Percentiles rank a stretch among this genome's conserved stretches.
Evolutionary conservation across 805 yeast genomes (phyloP).

Genomic region (Metschnikowia shivogae): DNA sequence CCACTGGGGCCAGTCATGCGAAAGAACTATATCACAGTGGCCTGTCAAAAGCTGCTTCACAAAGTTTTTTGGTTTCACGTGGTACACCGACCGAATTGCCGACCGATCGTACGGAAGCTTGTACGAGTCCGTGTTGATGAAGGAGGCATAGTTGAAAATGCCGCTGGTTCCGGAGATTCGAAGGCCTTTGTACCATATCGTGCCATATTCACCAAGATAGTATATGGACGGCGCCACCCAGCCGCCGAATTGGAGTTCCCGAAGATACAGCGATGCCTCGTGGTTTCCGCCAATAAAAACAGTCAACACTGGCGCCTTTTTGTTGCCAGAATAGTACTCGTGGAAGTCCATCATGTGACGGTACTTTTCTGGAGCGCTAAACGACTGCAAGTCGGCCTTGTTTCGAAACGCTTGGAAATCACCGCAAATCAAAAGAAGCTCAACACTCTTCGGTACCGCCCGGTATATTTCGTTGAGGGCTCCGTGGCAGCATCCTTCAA

Average conservation of each 20-base stretch:
- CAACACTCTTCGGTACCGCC: slow-evolving; percentile 17
- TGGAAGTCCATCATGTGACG: slow-evolving; percentile 74
- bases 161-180: slow-evolving; percentile 84
- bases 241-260: slow-evolving; percentile 78
- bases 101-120: slow-evolving; percentile 44
- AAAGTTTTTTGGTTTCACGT: slow-evolving; percentile 63
- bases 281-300: slow-evolving; percentile 94
- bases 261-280: slow-evolving; percentile 76
- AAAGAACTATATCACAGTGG: slow-evolving; percentile 53
- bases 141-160: slow-evolving; percentile 52
- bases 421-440: slow-evolving; percentile 71
- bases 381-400: slow-evolving; percentile 56
- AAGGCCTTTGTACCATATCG: slow-evolving; percentile 70
- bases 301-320: slow-evolving; percentile 69
- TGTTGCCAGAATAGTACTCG: slow-evolving; percentile 57
- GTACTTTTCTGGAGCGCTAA: slow-evolving; percentile 80
- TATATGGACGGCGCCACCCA: slow-evolving; percentile 89
- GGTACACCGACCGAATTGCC: slow-evolving; percentile 61
- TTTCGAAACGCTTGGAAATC: slow-evolving; percentile 84
- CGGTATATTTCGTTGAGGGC: slow-evolving; percentile 58
- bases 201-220: slow-evolving; percentile 75
- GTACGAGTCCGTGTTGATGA: slow-evolving; percentile 14
- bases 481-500: slow-evolving; percentile 93
- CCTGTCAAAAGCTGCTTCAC: slow-evolving; percentile 48
- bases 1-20: slow-evolving; percentile 95